phyloP scores from a whole-genome alignment of 352 stramenopile genomes.

The Thraustochytrium sp. region DNA sequence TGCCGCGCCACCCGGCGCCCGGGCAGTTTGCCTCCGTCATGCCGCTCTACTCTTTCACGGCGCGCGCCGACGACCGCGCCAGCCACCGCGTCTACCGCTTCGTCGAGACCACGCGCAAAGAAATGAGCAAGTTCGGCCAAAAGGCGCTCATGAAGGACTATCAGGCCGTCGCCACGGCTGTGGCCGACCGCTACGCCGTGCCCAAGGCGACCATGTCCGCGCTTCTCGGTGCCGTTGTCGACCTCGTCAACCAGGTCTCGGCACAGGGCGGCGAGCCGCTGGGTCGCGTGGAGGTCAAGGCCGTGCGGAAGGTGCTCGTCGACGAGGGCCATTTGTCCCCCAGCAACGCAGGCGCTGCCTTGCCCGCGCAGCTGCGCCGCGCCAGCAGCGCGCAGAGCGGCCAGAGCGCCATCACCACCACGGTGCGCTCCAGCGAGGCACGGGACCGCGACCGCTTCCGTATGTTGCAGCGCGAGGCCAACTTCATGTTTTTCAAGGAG shows the following conservation, averaged over 20 bases:
- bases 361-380: neutral
- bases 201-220: neutral
- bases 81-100: neutral
- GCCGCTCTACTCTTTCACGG: constrained; percentile 18
- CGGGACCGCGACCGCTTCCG: neutral
- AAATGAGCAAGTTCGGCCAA: constrained; percentile 30
- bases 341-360: neutral
- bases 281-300: neutral
- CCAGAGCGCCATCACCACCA: neutral
- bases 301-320: neutral
- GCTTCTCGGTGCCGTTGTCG: neutral
- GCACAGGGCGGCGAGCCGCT: neutral
- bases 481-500: constrained; percentile 43
- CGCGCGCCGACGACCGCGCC: neutral
- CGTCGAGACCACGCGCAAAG: neutral
- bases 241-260: constrained; percentile 3
- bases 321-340: neutral
- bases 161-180: neutral
- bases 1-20: neutral
- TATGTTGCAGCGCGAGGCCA: constrained; percentile 7
- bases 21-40: neutral
- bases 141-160: constrained; percentile 18
- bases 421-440: neutral
- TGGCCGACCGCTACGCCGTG: neutral
- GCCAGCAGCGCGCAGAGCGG: neutral